Conservation (phyloP, 768 basidiomycete species). For the Amanita inopinata region DNA sequence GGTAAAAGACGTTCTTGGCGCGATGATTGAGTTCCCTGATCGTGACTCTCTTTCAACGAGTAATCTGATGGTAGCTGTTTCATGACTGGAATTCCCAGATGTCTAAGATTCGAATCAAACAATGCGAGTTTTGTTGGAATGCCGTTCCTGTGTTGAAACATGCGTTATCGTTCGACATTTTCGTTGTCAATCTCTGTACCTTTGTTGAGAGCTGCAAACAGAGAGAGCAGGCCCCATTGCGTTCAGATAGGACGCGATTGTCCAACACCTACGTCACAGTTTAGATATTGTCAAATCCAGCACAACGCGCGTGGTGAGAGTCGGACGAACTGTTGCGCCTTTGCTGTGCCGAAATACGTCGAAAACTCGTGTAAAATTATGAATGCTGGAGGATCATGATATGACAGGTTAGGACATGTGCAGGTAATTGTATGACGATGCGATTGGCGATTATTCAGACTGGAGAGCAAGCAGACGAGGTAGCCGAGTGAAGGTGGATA, state of each 20-base stretch:
- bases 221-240: slow-evolving; percentile 16
- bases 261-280: slow-evolving; percentile 10
- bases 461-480: slow-evolving; percentile 34
- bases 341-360: slow-evolving; percentile 30
- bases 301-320: background rate
- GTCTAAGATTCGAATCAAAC: slow-evolving; percentile 43
- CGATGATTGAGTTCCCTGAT: slow-evolving; percentile 1
- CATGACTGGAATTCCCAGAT: slow-evolving; percentile 35
- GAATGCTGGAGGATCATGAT: background rate
- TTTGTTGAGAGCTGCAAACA: slow-evolving; percentile 12
- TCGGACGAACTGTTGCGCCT: background rate
- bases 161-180: too few species aligned
- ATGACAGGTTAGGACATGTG: too few species aligned
- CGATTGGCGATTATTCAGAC: background rate
- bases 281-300: background rate
- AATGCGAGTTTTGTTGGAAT: slow-evolving; percentile 24
- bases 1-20: slow-evolving; percentile 25
- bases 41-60: background rate
- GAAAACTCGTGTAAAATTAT: slow-evolving; percentile 50
- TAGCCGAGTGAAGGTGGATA: slow-evolving; percentile 58
- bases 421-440: background rate
- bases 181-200: slow-evolving; percentile 9
- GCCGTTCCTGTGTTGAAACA: too few species aligned
- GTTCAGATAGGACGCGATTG: slow-evolving; percentile 19
- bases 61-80: slow-evolving; percentile 17